These are phyloP conservation scores for Podospora pseudocomata DNA, from an alignment of 495 filamentous ascomycete genomes.

Conservation along the genomic window DNA sequence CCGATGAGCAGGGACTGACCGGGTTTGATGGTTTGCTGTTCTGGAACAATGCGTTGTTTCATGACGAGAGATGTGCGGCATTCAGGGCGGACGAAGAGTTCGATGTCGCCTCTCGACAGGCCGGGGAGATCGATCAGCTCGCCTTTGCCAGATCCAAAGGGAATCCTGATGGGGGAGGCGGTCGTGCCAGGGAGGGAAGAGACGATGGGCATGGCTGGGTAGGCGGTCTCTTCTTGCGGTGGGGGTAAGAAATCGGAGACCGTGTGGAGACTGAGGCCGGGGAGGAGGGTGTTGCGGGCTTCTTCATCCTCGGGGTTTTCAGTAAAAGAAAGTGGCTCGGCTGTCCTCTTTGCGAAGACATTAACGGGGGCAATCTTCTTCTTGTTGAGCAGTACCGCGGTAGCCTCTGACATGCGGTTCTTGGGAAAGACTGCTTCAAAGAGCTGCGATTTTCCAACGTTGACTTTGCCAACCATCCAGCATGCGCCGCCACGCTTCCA, in stretches of 20 bases:
- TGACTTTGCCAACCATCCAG: constrained; percentile 98
- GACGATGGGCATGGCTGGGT: constrained; percentile 75
- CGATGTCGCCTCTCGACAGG: constrained; percentile 67
- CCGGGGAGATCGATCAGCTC: constrained; percentile 94
- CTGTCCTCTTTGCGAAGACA: constrained; percentile 25
- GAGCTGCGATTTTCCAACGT: constrained; percentile 93
- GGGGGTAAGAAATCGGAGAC: constrained; percentile 65
- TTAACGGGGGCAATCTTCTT: constrained; percentile 29
- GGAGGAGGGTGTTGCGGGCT: constrained; percentile 21
- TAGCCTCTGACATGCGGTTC: constrained; percentile 47
- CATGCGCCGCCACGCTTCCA: constrained; percentile 73
- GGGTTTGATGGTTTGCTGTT: constrained; percentile 67
- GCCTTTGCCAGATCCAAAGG: constrained; percentile 77
- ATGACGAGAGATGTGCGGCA: constrained; percentile 68
- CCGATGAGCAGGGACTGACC: constrained; percentile 82
- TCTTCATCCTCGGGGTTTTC: constrained; percentile 18
- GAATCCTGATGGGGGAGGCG: constrained; percentile 84
- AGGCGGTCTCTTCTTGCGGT: constrained; percentile 63
- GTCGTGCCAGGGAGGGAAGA: constrained; percentile 90
- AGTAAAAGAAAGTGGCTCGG: constrained; percentile 19
- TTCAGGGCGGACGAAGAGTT: constrained; percentile 60
- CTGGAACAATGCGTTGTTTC: constrained; percentile 62
- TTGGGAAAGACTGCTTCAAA: constrained; percentile 84
- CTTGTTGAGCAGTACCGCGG: constrained; percentile 22
- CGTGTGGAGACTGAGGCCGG: constrained; percentile 20